These are phyloP conservation scores for Diversispora eburnea DNA, from an alignment of 192 early-diverging fungal species.

Conservation along the genomic window DNA sequence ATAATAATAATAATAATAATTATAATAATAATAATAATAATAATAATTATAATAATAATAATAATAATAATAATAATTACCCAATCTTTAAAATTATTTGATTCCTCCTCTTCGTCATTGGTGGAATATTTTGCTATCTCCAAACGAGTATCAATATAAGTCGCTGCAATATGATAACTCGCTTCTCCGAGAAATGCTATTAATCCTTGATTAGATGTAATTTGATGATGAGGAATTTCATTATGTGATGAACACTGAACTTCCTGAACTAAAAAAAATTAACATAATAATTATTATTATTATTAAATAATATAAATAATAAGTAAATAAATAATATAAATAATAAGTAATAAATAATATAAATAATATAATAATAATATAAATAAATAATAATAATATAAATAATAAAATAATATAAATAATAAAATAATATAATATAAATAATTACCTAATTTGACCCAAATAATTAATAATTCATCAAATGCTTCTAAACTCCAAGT, in stretches of 20 bases:
- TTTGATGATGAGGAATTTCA: neutral
- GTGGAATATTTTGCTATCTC: conserved; percentile 49
- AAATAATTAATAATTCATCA: conserved; percentile 59
- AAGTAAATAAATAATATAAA: too few species aligned
- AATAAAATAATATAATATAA: neutral
- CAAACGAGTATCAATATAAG: conserved; percentile 60
- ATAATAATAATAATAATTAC: conserved; percentile 17
- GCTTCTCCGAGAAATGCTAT: conserved; percentile 11
- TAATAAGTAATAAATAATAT: neutral
- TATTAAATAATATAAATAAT: too few species aligned
- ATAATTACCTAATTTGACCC: conserved; percentile 55
- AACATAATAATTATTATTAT: too few species aligned
- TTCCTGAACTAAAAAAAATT: neutral
- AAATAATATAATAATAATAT: too few species aligned
- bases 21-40: neutral
- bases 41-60: neutral
- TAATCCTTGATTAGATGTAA: neutral
- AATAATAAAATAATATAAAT: neutral
- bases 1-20: too few species aligned
- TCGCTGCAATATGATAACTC: conserved; percentile 53
- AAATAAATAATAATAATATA: too few species aligned
- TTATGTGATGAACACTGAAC: neutral
- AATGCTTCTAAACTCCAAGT: conserved; percentile 54
- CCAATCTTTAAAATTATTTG: conserved; percentile 60
- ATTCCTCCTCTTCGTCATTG: conserved; percentile 48